These are phyloP conservation scores for Herpotrichia juniperi DNA, from an alignment of 2,329 filamentous ascomycete species.

Conservation along the genomic window DNA sequence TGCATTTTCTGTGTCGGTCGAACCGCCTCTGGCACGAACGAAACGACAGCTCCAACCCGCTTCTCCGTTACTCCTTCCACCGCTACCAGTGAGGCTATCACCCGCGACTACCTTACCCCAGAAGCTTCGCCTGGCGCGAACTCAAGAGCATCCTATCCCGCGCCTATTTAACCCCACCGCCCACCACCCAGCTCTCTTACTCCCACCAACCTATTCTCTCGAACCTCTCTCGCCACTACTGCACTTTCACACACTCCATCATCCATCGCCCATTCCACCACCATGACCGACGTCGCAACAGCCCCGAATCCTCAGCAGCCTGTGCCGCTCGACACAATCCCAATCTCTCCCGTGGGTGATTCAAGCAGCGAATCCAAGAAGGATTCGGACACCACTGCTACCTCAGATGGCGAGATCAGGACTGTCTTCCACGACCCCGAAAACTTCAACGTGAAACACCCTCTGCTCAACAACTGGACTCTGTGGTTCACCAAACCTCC, in stretches of 20 bases:
- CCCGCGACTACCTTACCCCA: constrained; percentile 26
- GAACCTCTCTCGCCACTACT: constrained; percentile 3
- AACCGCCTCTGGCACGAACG: constrained; percentile 17
- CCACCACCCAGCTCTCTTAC: constrained; percentile 21
- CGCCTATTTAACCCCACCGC: constrained; percentile 16
- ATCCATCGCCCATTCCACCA: constrained; percentile 13
- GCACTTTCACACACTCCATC: constrained; percentile 1
- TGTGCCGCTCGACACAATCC: constrained; percentile 62
- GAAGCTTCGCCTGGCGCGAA: constrained; percentile 42
- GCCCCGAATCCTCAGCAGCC: constrained; percentile 52
- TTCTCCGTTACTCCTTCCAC: constrained; percentile 18
- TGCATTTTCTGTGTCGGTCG: constrained; percentile 22
- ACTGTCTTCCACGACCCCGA: constrained; percentile 98
- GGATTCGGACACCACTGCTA: constrained; percentile 47
- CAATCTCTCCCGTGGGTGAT: constrained; percentile 58
- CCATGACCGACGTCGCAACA: constrained; percentile 45
- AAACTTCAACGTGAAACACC: constrained; percentile 99
- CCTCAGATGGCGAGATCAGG: constrained; percentile 65
- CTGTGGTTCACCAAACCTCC: constrained; percentile 99
- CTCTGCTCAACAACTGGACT: constrained; percentile 96
- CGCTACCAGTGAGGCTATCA: constrained; percentile 13
- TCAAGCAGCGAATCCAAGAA: constrained; percentile 47
- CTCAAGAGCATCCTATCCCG: constrained; percentile 21
- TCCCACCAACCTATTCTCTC: constrained; percentile 14
- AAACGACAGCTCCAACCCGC: constrained; percentile 17